Evolutionary conservation across 1,284 basidiomycete species (phyloP).

Genomic region (Schizopora paradoxa): DNA sequence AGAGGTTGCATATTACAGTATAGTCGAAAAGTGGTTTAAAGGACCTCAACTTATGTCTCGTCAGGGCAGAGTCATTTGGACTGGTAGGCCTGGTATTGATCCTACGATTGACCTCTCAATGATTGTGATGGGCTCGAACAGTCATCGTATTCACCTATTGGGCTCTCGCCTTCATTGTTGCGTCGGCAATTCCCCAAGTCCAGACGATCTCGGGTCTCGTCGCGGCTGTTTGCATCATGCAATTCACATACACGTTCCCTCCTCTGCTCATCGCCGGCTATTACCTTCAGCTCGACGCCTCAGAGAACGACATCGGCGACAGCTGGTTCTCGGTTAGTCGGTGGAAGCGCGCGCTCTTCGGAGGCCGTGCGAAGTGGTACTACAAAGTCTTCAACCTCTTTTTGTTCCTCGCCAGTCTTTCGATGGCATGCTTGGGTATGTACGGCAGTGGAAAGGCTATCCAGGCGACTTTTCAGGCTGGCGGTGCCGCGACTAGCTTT

Average conservation of each 20-base stretch:
- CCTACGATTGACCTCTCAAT: not conserved
- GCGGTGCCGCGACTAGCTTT: constrained; percentile 40
- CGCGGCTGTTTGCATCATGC: constrained; percentile 37
- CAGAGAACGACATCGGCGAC: constrained; percentile 18
- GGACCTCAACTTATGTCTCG: constrained; percentile 47
- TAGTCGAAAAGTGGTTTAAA: constrained; percentile 48
- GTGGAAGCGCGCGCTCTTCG: too few species aligned
- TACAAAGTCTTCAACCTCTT: constrained; percentile 40
- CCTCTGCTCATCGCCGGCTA: constrained; percentile 28
- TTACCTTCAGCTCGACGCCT: constrained; percentile 24
- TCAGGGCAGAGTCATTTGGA: constrained; percentile 43
- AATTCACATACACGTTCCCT: constrained; percentile 41
- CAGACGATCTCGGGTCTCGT: constrained; percentile 37
- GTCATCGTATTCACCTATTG: constrained; percentile 41
- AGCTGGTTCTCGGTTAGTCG: constrained; percentile 1
- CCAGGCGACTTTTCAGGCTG: constrained; percentile 31
- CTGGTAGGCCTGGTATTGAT: constrained; percentile 13
- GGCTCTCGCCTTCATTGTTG: constrained; percentile 54
- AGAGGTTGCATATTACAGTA: constrained; percentile 27
- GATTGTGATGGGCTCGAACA: constrained; percentile 3
- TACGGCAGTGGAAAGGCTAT: constrained; percentile 41
- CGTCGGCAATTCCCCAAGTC: constrained; percentile 47
- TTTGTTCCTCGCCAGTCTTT: constrained; percentile 32
- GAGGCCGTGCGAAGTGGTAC: too few species aligned
- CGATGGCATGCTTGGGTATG: constrained; percentile 41